Base-by-base conservation (phyloP, 1,284 basidiomycete genomes). In the Cystobasidiaceae sp. region DNA sequence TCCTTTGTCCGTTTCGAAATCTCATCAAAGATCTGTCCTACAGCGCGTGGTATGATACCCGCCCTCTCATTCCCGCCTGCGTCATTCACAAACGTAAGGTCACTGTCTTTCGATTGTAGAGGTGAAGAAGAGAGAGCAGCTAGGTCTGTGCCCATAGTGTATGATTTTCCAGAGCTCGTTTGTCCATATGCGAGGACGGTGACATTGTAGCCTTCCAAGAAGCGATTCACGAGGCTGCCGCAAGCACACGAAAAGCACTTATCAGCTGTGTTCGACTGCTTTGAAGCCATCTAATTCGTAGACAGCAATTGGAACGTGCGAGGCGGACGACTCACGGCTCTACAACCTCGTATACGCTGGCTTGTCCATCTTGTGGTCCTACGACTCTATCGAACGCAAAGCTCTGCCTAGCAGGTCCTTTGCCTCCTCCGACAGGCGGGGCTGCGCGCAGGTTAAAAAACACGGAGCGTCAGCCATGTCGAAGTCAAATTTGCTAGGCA, bases 111-210 rank as follows among this genome's bases (percentile, higher is more conserved):
- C 23, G 41, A 39, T 9, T 32, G 41, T 9, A 25, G 32, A 15
- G 50, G 41, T 30, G 50, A 48, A 13, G 34, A 39, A 39, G 54
- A 27, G 21, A 15, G 17, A 3, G 43, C 49, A 7, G 37, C 27
- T 3, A 28, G 34, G 44, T 59, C 67, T 32, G 63, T 54, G 17
- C 39, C 64, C 64, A 68, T 44, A 21, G 34, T 50, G 37, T 67
- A 45, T 17, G 58, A 54, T 23, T 63, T 46, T 17, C 34, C 66
- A 68, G 89, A 93, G 69, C 89, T 91, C 0, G 94, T 98, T 76
- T 98, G 96, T 13, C 96, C 94, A 79, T 98, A 98, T 58, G 94
- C 94, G 68, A 98, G 84, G 68, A 98, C 88, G 39, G 96, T 98
- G 69, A 93, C 94, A 79, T 98, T 98, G 79, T 93, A 94, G 11